Conservation (phyloP, 2,329 filamentous ascomycete species). For the Hypoxylon sp. region DNA sequence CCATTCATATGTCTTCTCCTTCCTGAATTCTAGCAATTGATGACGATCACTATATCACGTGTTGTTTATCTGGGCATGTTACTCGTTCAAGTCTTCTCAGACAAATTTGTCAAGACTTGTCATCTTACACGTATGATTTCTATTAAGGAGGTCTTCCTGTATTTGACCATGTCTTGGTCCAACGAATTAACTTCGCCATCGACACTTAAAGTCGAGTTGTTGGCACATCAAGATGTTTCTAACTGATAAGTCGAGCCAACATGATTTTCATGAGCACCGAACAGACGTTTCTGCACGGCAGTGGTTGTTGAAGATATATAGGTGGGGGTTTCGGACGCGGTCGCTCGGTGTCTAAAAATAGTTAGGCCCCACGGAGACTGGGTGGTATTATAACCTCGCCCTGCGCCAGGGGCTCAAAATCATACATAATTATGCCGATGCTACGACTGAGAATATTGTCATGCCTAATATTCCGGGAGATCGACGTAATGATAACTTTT, state of each 20-base stretch:
- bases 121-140: constrained; percentile 23
- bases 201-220: background rate
- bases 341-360: constrained; percentile 44
- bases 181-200: constrained; percentile 26
- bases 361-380: constrained; percentile 22
- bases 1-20: constrained; percentile 36
- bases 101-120: constrained; percentile 12
- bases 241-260: constrained; percentile 13
- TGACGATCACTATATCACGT: constrained; percentile 39
- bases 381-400: constrained; percentile 14
- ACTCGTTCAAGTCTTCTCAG: constrained; percentile 19
- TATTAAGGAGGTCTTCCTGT: constrained; percentile 25
- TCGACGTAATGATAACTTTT: constrained; percentile 10
- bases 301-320: constrained; percentile 11
- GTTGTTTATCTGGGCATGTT: constrained; percentile 29
- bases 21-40: constrained; percentile 23
- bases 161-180: constrained; percentile 4
- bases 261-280: constrained; percentile 1
- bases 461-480: constrained; percentile 5
- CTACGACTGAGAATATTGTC: constrained; percentile 6
- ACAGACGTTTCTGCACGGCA: constrained; percentile 7
- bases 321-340: constrained; percentile 19
- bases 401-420: constrained; percentile 7
- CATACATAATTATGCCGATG: constrained; percentile 23
- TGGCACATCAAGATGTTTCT: constrained; percentile 20